Base-by-base conservation (phyloP, 1,284 basidiomycete species). In the Papiliotrema laurentii region DNA sequence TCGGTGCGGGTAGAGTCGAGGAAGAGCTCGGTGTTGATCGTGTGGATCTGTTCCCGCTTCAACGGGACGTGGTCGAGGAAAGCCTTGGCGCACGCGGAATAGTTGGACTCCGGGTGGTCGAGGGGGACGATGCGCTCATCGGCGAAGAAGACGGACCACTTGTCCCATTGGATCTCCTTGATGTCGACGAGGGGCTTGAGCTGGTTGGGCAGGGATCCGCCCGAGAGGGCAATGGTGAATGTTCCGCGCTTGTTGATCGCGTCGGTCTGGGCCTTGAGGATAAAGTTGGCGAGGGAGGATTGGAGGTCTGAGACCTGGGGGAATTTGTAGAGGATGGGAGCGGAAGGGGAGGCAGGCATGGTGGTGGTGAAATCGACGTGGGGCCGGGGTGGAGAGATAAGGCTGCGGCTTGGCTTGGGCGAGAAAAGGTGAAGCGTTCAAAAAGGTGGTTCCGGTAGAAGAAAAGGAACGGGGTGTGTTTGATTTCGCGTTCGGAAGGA, bases 91-190 rank as follows among this genome's bases (percentile, higher is more conserved):
- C 87, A 90, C 44, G 90, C 81, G 10, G 74, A 68, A 76, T 94
- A 92, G 75, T 98, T 98, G 35, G 89, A 92, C 69, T 97, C 93
- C 47, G 83, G 79, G 72, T 96, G 80, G 76, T 94, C 85, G 64
- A 97, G 83, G 1, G 91, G 89, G 7, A 98, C 94, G 52, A 86
- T 82, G 46, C 93, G 86, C 76, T 98, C 93, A 73, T 98, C 93
- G 40, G 86, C 90, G 69, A 97, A 97, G 77, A 87, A 98, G 62
- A 97, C 84, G 60, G 96, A 89, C 93, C 93, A 98, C 73, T 90
- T 89, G 71, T 93, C 85, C 93, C 94, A 98, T 71, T 87, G 86
- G 19, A 91, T 80, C 24, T 79, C 80, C 14, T 82, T 76, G 54
- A 85, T 77, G 43, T 72, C 77, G 59, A 88, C 79, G 55, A 97